These are phyloP conservation scores for Macrolepiota dolichaula DNA, from an alignment of 768 basidiomycete species.

Conservation along the genomic window DNA sequence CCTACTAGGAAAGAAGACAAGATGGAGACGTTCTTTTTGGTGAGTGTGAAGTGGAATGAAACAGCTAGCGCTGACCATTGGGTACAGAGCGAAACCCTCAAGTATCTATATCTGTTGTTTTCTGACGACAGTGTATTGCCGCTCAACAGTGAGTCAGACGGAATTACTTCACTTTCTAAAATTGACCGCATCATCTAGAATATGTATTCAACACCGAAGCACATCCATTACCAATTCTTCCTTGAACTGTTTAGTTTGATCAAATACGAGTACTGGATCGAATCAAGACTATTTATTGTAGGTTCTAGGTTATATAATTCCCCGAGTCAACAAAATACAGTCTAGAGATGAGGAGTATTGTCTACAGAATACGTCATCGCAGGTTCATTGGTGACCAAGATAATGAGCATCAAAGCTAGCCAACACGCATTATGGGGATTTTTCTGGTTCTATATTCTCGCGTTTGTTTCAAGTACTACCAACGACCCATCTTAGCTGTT, in stretches of 20 bases:
- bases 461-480: too few species aligned
- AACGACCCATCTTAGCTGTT: too few species aligned
- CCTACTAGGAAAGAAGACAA: slow-evolving; percentile 73
- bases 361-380: too few species aligned
- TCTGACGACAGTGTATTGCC: slow-evolving; percentile 71
- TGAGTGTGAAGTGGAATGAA: slow-evolving; percentile 30
- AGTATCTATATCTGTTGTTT: slow-evolving; percentile 89
- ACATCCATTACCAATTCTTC: slow-evolving; percentile 62
- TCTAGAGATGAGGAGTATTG: too few species aligned
- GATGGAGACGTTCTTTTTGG: slow-evolving; percentile 96
- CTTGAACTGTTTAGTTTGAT: slow-evolving; percentile 20
- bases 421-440: too few species aligned
- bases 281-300: too few species aligned
- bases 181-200: slow-evolving; percentile 35
- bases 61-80: not conserved
- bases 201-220: slow-evolving; percentile 92
- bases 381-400: too few species aligned
- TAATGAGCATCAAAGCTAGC: too few species aligned
- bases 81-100: slow-evolving; percentile 78
- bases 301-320: too few species aligned
- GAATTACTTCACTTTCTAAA: not conserved
- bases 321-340: too few species aligned
- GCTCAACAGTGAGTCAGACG: slow-evolving; percentile 55
- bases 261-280: not conserved
- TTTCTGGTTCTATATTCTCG: too few species aligned